Evolutionary conservation across 208 protist species (phyloP).

Genomic region (Wallacemonas rigidus): DNA sequence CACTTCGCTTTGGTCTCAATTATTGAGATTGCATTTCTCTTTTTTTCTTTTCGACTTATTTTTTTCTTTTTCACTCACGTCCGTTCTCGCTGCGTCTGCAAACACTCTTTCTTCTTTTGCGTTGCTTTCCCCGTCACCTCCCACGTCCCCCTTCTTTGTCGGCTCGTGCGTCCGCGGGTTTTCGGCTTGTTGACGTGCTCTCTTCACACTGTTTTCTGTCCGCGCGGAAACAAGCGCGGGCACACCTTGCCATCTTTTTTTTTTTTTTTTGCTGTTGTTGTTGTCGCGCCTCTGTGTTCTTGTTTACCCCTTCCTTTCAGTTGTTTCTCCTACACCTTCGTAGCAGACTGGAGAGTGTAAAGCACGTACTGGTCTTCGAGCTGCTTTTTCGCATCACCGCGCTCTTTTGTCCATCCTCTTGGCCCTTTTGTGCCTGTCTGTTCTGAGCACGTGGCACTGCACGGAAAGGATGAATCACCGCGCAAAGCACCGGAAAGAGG

Average conservation of each 20-base stretch:
- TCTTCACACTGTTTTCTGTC: too few relatives aligned
- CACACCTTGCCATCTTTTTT: background rate
- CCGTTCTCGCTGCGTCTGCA: too few relatives aligned
- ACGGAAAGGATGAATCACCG: constrained; percentile 17
- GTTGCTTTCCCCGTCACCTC: too few relatives aligned
- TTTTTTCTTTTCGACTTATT: background rate
- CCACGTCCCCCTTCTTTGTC: too few relatives aligned
- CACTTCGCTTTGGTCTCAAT: background rate
- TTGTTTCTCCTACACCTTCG: too few relatives aligned
- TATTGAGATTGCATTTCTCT: background rate
- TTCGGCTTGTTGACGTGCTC: too few relatives aligned
- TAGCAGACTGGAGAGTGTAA: too few relatives aligned
- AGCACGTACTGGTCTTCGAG: too few relatives aligned
- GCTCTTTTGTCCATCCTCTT: background rate
- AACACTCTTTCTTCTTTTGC: too few relatives aligned
- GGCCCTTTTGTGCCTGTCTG: constrained; percentile 2
- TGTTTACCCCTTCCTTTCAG: background rate
- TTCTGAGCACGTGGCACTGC: background rate
- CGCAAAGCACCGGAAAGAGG: constrained; percentile 65
- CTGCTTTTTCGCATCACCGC: too few relatives aligned
- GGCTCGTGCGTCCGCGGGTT: too few relatives aligned
- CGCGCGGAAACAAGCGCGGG: too few relatives aligned
- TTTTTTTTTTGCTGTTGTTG: constrained; percentile 19
- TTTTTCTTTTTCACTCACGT: constrained; percentile 1
- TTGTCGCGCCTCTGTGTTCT: background rate